Conservation (phyloP, 2,329 filamentous ascomycete species). For the Madurella mycetomatis region DNA sequence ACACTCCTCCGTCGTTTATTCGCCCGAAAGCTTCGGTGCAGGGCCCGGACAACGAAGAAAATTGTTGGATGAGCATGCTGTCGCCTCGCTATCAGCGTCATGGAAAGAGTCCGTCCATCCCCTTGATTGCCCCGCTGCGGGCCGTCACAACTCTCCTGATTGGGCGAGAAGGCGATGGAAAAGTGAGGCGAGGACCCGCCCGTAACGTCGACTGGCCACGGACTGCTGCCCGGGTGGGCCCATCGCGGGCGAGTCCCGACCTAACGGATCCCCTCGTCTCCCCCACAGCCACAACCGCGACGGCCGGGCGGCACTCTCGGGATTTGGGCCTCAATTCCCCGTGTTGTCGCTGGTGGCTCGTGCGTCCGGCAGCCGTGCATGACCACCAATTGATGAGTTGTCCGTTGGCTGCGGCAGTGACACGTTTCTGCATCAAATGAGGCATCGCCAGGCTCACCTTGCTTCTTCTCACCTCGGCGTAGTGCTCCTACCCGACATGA, state of each 20-base stretch:
- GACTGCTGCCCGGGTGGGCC: slow-evolving; percentile 13
- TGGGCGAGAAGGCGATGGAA: slow-evolving; percentile 14
- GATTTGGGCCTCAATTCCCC: slow-evolving; percentile 16
- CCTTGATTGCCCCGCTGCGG: slow-evolving; percentile 11
- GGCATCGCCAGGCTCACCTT: background rate
- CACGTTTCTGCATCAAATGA: slow-evolving; percentile 6
- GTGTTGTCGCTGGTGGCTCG: slow-evolving; percentile 2
- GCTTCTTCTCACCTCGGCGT: slow-evolving; percentile 7
- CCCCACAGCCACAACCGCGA: slow-evolving; percentile 5
- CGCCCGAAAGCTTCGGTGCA: slow-evolving; percentile 5
- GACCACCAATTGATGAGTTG: slow-evolving; percentile 15
- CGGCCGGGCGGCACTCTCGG: slow-evolving; percentile 15
- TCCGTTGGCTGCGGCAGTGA: slow-evolving; percentile 13
- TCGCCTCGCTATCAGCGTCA: slow-evolving; percentile 19
- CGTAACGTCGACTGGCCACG: slow-evolving; percentile 18
- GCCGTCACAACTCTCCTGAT: slow-evolving; percentile 19
- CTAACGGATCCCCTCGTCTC: background rate
- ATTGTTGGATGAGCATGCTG: slow-evolving; percentile 18
- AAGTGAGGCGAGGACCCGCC: slow-evolving; percentile 24
- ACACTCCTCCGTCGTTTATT: background rate
- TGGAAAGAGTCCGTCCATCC: slow-evolving; percentile 13
- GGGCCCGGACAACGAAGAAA: background rate
- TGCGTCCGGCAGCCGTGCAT: slow-evolving; percentile 13
- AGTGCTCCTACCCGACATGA: background rate
- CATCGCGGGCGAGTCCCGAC: slow-evolving; percentile 16